Base-by-base conservation (phyloP, 257 asterid species). In the Jasminum sambac region DNA sequence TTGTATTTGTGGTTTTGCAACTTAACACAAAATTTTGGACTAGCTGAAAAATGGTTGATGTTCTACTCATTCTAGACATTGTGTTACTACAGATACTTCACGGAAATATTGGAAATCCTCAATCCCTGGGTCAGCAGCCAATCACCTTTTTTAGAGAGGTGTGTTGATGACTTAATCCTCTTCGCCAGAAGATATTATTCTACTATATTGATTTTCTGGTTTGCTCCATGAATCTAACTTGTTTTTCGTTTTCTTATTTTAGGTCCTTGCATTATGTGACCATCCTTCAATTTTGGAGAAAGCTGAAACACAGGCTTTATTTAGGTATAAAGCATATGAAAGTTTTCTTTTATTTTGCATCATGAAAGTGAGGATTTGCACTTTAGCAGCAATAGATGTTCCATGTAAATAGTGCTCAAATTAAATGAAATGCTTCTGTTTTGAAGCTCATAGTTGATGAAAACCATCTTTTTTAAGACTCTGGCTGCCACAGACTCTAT, bases 111-210 rank as follows among this genome's bases (percentile, higher is more conserved):
- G 98, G 98, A 63, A 94, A 91, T 74, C 98, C 98, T 70, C 98
- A 94, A 65, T 85, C 97, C 43, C 90, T 94, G 58, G 96, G 91
- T 64, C 98, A 94, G 84, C 96, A 87, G 73, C 97, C 98, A 60
- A 84, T 94, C 81, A 89, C 97, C 38, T 94, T 94, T 81, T 94
- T 94, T 77, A 87, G 98, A 80, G 98, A 94, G 98, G 98, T 94
- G 11, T 19, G 88, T 67, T 25, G 30, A 39, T 75, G 39, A 3
- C 34, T 21, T 48, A 94, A 91, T 17, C 14, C 16, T 19, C 5
- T 21, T 52, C 61, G 17, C 61, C 30, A 19, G 61, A 52, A 52
- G 5, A 19, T 72, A 8, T 8, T 4, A 6, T 8, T 19, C 61
- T 52, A 52, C 9, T 52, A 17, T 48, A 48, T 24, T n/a, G 2